A percentile compares a stretch with the other conserved stretches of the same genome.
Evolutionary conservation across 2,329 filamentous ascomycete genomes (phyloP).

Genomic region (Coniochaeta sp.): DNA sequence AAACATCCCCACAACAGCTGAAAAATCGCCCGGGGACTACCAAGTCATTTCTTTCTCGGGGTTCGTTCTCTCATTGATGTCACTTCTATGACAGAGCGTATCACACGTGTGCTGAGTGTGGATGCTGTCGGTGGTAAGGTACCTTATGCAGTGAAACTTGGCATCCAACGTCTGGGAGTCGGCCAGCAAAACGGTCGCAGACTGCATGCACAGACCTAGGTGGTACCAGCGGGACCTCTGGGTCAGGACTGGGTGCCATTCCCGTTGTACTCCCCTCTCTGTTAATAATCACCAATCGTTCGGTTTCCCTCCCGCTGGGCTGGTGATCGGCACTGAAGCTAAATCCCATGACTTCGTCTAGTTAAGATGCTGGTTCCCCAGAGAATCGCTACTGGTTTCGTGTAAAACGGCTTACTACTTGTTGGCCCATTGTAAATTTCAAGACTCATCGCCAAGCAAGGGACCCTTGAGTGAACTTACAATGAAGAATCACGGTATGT

Average conservation of each 20-base stretch:
- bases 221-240: not conserved
- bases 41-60: no score
- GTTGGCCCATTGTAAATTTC: not conserved
- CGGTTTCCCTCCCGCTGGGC: not conserved
- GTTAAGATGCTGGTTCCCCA: not conserved
- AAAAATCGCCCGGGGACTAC: no score
- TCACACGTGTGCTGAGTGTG: no score
- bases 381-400: no score
- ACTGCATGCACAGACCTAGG: not conserved
- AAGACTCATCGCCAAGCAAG: not conserved
- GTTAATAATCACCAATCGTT: not conserved
- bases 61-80: not conserved
- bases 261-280: not conserved
- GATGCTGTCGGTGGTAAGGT: not conserved
- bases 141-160: not conserved
- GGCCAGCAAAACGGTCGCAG: not conserved
- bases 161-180: not conserved
- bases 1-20: no score
- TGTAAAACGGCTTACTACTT: not conserved
- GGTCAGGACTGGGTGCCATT: not conserved
- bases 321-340: not conserved
- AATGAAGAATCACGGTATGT: no score
- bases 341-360: not conserved
- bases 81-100: no score
- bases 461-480: not conserved